Base-by-base conservation (phyloP, 768 basidiomycete genomes). In the Hericium erinaceus region DNA sequence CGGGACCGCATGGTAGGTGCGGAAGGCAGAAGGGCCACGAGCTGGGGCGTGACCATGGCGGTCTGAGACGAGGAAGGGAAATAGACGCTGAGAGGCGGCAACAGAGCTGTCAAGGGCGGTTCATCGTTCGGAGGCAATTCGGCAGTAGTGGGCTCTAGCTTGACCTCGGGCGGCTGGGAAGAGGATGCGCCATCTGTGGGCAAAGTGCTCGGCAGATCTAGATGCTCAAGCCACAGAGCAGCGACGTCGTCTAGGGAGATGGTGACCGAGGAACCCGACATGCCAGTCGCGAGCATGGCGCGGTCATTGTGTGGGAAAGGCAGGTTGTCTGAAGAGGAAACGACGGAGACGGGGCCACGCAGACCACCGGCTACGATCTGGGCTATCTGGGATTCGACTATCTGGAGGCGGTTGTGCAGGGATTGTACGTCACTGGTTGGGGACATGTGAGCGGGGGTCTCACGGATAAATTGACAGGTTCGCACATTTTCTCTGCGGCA, bases 401-500 rank as follows among this genome's bases (percentile, higher is more conserved):
- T 77, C 28, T 86, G 80, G 28, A 91, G 76, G 12, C 89, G 81
- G 69, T 92, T 92, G 65, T 92, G 87, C 41, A 92, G 77, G 1
- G 88, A 88, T 65, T 92, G 89, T 2, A 92, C 74, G 69, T 92
- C 90, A 48, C 85, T 87, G 64, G 3, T 50, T 24, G 39, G 52
- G 28, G 13, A 24, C 33, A 51, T 59, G 62, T 24, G 33, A 48
- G 11, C 39, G 48, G 50, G 26, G 56, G 49, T 6, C 22, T 33
- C 2, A 4, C 37, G 10, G 11, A 12, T 10, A 5, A 22, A 2
- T 2, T 39, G 20, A 39, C 20, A 7, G 62, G 49, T 53, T 74
- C 84, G 54, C 58, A 87, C 83, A 92, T 84, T 80, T 92, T 92
- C 73, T 92, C 90, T 16, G 87, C 84, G 0, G 90, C 90, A 15